phyloP scores from a whole-genome alignment of 169 alveolate genomes.

The Ichthyophthirius multifiliis region DNA sequence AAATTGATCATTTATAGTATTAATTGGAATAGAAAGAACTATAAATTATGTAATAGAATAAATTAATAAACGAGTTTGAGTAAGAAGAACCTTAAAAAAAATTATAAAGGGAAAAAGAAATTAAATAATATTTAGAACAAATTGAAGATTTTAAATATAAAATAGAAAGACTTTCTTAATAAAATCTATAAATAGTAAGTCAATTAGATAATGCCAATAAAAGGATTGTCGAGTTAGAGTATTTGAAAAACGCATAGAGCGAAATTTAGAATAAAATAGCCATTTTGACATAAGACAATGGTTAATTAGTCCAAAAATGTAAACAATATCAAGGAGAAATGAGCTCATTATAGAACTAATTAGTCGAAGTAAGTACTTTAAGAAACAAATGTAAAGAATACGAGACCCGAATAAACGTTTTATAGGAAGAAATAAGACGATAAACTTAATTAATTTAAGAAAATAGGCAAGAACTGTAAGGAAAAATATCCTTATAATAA shows the following conservation, averaged over 20 bases:
- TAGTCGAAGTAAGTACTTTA: not conserved
- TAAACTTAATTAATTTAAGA: not conserved
- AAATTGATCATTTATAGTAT: not conserved
- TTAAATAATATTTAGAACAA: not conserved
- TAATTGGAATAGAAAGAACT: not conserved
- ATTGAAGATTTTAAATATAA: not conserved
- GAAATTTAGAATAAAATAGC: not conserved
- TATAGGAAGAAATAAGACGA: not conserved
- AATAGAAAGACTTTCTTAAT: not conserved
- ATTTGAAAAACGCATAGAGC: not conserved
- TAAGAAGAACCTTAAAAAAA: not conserved
- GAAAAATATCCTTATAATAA: too few relatives aligned
- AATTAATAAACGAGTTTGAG: not conserved
- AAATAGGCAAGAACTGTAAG: not conserved
- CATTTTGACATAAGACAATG: not conserved
- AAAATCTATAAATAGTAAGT: not conserved
- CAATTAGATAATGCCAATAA: not conserved
- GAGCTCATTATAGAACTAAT: not conserved
- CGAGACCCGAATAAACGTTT: not conserved
- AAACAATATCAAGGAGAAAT: not conserved
- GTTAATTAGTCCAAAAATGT: not conserved
- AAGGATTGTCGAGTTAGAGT: not conserved
- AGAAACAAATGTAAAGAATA: not conserved
- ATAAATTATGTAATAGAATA: not conserved
- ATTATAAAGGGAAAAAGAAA: not conserved